These are phyloP conservation scores for Lecanicillium sp. DNA, from an alignment of 2,329 filamentous ascomycete species.

Conservation along the genomic window DNA sequence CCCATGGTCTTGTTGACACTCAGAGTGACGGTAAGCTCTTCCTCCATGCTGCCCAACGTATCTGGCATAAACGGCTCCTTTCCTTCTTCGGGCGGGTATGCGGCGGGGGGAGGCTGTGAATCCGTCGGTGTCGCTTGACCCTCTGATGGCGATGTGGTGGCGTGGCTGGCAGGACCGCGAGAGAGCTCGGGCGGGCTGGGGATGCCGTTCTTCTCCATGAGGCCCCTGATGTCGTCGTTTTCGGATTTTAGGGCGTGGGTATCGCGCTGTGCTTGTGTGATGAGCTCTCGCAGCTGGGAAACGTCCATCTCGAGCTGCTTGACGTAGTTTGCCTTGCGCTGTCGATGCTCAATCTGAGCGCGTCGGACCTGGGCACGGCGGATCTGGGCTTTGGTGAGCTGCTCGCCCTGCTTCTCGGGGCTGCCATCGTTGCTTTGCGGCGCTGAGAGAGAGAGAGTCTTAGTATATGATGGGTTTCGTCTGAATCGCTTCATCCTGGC, in stretches of 20 bases:
- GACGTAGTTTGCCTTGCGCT: constrained; percentile 48
- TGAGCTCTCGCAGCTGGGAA: constrained; percentile 37
- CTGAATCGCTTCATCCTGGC: constrained; percentile 7
- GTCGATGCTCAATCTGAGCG: constrained; percentile 47
- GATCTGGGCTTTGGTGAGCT: constrained; percentile 31
- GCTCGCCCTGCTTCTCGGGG: constrained; percentile 16
- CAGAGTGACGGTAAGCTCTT: constrained; percentile 33
- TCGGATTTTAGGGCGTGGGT: constrained; percentile 27
- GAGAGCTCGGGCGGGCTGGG: constrained; percentile 9
- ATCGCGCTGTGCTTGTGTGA: constrained; percentile 34
- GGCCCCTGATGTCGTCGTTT: constrained; percentile 34
- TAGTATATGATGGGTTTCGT: constrained; percentile 5
- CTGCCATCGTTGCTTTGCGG: constrained; percentile 2
- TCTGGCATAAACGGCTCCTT: constrained; percentile 11
- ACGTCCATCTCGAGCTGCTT: constrained; percentile 46
- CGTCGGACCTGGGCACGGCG: constrained; percentile 44
- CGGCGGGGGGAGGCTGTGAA: background rate
- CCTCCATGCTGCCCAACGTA: constrained; percentile 26
- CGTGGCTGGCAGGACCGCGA: constrained; percentile 4
- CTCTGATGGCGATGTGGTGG: constrained; percentile 7
- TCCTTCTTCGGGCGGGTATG: constrained; percentile 4
- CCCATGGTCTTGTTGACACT: constrained; percentile 31
- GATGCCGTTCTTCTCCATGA: constrained; percentile 21
- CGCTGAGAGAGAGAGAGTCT: constrained; percentile 2
- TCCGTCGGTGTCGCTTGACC: constrained; percentile 2